A percentile compares a stretch with the other conserved stretches of the same genome.
These are phyloP conservation scores for Corymbia maculata DNA, from an alignment of 345 rosid genomes.

Conservation along the genomic window DNA sequence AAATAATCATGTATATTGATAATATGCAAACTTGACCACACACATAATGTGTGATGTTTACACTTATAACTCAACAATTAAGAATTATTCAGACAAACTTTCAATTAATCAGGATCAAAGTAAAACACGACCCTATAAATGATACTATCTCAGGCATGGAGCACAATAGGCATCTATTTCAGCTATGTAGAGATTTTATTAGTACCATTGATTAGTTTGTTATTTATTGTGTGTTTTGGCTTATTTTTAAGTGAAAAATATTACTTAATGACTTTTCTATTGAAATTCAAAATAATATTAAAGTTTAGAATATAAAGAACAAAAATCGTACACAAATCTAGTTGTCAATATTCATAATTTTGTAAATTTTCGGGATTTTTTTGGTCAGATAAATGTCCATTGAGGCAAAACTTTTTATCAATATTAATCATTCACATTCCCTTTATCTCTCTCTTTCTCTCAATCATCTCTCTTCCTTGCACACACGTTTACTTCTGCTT, in stretches of 20 bases:
- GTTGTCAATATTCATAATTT: neutral
- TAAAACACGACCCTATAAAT: neutral
- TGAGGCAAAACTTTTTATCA: neutral
- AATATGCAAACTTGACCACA: neutral
- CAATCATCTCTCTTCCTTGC: neutral
- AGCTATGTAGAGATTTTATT: neutral
- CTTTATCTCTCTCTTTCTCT: neutral
- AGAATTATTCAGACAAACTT: neutral
- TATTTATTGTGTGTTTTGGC: neutral
- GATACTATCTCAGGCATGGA: neutral
- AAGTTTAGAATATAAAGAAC: neutral
- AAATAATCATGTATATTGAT: neutral
- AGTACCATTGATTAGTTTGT: neutral
- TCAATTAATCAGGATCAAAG: neutral
- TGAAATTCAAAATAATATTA: neutral
- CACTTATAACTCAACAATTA: neutral
- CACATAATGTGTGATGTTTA: neutral
- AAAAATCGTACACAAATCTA: neutral
- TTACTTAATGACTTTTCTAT: neutral
- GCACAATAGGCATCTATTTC: neutral
- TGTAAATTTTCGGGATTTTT: neutral
- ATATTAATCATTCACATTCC: neutral
- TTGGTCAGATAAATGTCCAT: neutral
- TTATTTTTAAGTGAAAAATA: neutral
- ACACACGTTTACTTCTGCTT: neutral